Conservation (phyloP, 441 rosid species). For the Adansonia grandidieri region DNA sequence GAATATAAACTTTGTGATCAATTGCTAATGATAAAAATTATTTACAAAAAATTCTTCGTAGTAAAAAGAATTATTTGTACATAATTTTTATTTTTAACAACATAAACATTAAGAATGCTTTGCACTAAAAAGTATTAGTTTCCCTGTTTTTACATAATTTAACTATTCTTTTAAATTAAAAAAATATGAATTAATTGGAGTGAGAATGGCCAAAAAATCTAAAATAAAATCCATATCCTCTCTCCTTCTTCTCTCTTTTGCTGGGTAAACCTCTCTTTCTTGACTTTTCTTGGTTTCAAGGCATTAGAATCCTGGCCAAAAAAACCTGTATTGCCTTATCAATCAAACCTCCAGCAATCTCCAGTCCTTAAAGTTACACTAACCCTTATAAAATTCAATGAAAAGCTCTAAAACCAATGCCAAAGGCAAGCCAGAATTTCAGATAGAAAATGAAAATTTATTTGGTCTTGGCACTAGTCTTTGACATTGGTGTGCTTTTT, state of each 20-base stretch:
- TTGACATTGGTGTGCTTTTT: background rate
- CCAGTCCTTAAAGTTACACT: background rate
- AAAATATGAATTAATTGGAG: background rate
- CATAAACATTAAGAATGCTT: background rate
- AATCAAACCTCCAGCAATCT: background rate
- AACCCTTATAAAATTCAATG: slow-evolving; percentile 2
- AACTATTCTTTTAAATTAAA: background rate
- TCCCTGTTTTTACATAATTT: background rate
- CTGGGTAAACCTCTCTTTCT: background rate
- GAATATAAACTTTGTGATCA: background rate
- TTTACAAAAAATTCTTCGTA: background rate
- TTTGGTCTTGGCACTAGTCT: background rate
- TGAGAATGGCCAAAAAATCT: background rate
- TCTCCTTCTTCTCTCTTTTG: background rate
- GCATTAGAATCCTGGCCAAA: background rate
- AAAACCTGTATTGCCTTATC: background rate
- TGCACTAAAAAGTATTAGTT: background rate
- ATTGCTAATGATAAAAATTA: background rate
- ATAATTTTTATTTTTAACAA: background rate
- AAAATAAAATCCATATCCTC: background rate
- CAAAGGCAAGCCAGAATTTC: background rate
- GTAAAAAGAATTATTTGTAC: background rate
- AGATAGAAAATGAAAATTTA: background rate
- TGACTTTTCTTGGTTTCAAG: background rate
- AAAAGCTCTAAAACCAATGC: background rate